Percentiles rank a stretch among this genome's conserved stretches.
Evolutionary conservation across 495 filamentous ascomycete genomes (phyloP).

Genomic region (Massariosphaeria phaeospora): DNA sequence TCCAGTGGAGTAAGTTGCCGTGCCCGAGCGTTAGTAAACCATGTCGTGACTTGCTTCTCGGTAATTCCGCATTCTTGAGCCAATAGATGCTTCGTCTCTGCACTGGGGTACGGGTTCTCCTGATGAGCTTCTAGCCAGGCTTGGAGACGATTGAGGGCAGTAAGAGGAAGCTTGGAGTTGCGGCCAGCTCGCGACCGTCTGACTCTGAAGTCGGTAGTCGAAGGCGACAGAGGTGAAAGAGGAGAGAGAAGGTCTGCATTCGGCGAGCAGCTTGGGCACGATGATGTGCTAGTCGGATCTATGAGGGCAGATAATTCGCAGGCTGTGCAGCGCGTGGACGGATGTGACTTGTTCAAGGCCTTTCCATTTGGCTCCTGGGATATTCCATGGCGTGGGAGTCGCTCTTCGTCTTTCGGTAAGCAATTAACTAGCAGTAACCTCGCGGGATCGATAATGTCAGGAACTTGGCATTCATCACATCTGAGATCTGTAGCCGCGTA

Average conservation of each 20-base stretch:
- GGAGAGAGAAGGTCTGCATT: not conserved
- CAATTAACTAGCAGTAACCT: not conserved
- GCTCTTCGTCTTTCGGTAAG: not conserved
- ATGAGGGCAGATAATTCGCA: constrained; percentile 29
- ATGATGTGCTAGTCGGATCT: not conserved
- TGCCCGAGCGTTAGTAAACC: constrained; percentile 30
- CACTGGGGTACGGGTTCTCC: constrained; percentile 27
- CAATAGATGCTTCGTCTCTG: constrained; percentile 19
- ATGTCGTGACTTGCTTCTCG: constrained; percentile 30
- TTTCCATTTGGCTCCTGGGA: not conserved
- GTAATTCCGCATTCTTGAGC: constrained; percentile 29
- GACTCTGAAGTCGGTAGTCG: constrained; percentile 4
- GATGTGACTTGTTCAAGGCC: not conserved
- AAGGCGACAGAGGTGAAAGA: not conserved
- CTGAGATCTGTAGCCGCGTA: constrained; percentile 14
- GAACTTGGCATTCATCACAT: constrained; percentile 22
- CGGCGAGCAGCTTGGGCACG: constrained; percentile 18
- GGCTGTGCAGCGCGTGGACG: constrained; percentile 23
- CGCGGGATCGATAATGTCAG: constrained; percentile 11
- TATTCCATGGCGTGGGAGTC: not conserved
- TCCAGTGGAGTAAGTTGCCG: constrained; percentile 29
- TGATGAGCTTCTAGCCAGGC: constrained; percentile 27
- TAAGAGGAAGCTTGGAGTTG: constrained; percentile 24
- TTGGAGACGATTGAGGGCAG: constrained; percentile 25
- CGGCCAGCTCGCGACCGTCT: constrained; percentile 26